A percentile compares a stretch with the other conserved stretches of the same genome.
Conservation (phyloP, 2,329 filamentous ascomycete species). For the Incumbomyces lentus region DNA sequence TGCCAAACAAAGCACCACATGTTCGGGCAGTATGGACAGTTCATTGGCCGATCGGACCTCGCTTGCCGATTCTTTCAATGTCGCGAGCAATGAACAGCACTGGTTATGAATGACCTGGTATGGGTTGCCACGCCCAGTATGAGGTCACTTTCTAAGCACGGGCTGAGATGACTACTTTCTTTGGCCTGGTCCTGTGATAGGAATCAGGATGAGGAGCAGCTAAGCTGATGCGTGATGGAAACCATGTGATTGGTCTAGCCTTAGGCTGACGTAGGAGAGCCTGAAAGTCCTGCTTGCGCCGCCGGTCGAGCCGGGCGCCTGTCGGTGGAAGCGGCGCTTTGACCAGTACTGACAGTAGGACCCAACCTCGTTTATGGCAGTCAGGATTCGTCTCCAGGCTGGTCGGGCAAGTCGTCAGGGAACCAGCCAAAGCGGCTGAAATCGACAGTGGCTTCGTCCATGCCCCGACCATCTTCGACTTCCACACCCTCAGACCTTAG, state of each 20-base stretch:
- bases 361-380: neutral
- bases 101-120: neutral
- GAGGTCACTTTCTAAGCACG: neutral
- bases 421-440: conserved; percentile 38
- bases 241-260: neutral
- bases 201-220: no score
- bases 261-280: no score
- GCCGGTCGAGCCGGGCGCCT: no score
- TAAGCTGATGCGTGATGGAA: neutral
- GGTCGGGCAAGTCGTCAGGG: conserved; percentile 40
- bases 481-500: conserved; percentile 33
- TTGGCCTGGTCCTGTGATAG: neutral
- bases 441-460: conserved; percentile 37
- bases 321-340: no score
- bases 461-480: conserved; percentile 29
- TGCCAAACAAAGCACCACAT: neutral
- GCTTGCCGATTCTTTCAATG: neutral
- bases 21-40: neutral
- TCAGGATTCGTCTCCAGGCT: conserved; percentile 21
- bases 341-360: no score
- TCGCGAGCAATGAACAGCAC: no score
- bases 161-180: conserved; percentile 4
- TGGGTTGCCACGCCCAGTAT: neutral
- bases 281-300: no score
- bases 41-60: neutral